These are phyloP conservation scores for Dictyostelium citrinum DNA, from an alignment of 78 protist species.

Conservation along the genomic window DNA sequence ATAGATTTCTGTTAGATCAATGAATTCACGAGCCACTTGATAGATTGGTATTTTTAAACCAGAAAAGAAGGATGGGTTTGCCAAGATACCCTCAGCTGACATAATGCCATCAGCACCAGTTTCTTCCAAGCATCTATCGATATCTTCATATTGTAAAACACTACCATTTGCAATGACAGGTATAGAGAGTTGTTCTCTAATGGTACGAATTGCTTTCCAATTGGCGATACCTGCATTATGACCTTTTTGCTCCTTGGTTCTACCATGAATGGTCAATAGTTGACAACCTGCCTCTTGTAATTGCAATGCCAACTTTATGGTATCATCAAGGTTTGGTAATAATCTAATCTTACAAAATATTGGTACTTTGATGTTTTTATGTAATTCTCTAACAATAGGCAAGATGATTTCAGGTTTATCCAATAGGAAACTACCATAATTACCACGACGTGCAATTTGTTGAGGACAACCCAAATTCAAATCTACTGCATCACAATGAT, in stretches of 20 bases:
- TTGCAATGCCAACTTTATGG: conserved; percentile 64
- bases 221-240: conserved; percentile 1
- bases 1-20: conserved; percentile 1
- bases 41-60: conserved; percentile 11
- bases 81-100: conserved; percentile 73
- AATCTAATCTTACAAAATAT: conserved; percentile 83
- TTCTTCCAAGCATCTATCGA: conserved; percentile 34
- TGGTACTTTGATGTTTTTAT: conserved; percentile 66
- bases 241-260: conserved; percentile 75
- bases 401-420: conserved; percentile 68
- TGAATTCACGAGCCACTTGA: conserved; percentile 35
- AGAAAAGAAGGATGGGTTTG: conserved; percentile 66
- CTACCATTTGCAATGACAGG: conserved; percentile 89
- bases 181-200: conserved; percentile 39
- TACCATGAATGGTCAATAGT: conserved; percentile 78
- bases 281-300: conserved; percentile 85
- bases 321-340: conserved; percentile 42
- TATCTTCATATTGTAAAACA: conserved; percentile 44
- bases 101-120: conserved; percentile 84
- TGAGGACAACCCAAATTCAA: conserved; percentile 87
- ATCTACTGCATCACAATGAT: conserved; percentile 81
- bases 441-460: conserved; percentile 70
- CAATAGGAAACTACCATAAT: conserved; percentile 79
- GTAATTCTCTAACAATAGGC: conserved; percentile 70
- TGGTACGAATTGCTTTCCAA: conserved; percentile 26